Percentiles rank a stretch among this genome's conserved stretches.
Conservation (phyloP, 2,329 filamentous ascomycete species). For the Hypoxylon sp. region DNA sequence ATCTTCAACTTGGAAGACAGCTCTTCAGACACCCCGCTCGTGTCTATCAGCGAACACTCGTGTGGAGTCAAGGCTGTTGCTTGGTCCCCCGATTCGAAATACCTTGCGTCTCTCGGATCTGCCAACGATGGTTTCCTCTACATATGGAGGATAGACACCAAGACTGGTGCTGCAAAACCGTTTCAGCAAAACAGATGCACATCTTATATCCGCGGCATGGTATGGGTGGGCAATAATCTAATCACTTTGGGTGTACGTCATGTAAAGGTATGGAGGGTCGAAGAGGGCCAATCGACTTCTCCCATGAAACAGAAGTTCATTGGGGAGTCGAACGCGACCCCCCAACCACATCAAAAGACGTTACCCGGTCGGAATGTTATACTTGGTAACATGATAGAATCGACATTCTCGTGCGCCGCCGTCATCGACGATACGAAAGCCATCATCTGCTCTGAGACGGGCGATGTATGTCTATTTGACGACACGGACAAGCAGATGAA, state of each 20-base stretch:
- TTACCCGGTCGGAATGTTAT: slow-evolving; percentile 90
- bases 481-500: slow-evolving; percentile 81
- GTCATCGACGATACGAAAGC: slow-evolving; percentile 80
- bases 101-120: slow-evolving; percentile 88
- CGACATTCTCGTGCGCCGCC: slow-evolving; percentile 84
- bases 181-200: slow-evolving; percentile 94
- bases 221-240: slow-evolving; percentile 88
- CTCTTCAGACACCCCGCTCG: slow-evolving; percentile 84
- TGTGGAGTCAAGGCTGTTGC: slow-evolving; percentile 91
- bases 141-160: slow-evolving; percentile 89
- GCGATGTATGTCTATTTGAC: slow-evolving; percentile 90
- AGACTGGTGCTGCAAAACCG: slow-evolving; percentile 83
- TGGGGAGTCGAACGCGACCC: slow-evolving; percentile 59
- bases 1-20: slow-evolving; percentile 88
- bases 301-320: slow-evolving; percentile 74
- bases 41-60: slow-evolving; percentile 88
- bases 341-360: slow-evolving; percentile 71
- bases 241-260: slow-evolving; percentile 92
- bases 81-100: slow-evolving; percentile 89
- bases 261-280: slow-evolving; percentile 92
- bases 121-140: slow-evolving; percentile 95
- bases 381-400: slow-evolving; percentile 84
- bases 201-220: slow-evolving; percentile 85
- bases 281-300: slow-evolving; percentile 73
- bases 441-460: slow-evolving; percentile 87